Percentiles rank a stretch among this genome's conserved stretches.
Evolutionary conservation across 2,329 filamentous ascomycete species (phyloP).

Genomic region (Hawksworthiomyces lignivorus): DNA sequence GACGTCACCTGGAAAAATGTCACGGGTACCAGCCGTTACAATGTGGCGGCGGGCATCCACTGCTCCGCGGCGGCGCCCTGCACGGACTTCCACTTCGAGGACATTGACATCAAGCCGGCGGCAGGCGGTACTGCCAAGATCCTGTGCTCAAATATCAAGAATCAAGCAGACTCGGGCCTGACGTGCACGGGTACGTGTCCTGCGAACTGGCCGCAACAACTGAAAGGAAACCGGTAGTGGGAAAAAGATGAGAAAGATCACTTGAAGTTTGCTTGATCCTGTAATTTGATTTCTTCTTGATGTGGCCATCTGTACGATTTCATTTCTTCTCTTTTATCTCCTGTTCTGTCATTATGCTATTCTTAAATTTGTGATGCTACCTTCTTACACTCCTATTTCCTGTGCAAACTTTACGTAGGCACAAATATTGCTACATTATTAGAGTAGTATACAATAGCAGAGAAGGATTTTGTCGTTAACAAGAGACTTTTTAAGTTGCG

Average conservation of each 20-base stretch:
- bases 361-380: no score
- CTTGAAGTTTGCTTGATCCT: no score
- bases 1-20: conserved; percentile 43
- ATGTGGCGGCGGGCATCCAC: conserved; percentile 39
- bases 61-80: conserved; percentile 35
- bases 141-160: conserved; percentile 34
- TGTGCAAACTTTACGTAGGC: no score
- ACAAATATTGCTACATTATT: no score
- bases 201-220: conserved; percentile 30
- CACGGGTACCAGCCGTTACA: conserved; percentile 40
- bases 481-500: no score
- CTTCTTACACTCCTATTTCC: no score
- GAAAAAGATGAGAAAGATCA: not conserved
- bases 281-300: no score
- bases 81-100: conserved; percentile 35
- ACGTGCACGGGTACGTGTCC: conserved; percentile 30
- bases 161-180: conserved; percentile 26
- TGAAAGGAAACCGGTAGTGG: conserved; percentile 25
- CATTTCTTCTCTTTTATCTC: no score
- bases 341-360: no score
- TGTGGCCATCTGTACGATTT: no score
- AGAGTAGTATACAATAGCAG: no score
- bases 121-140: conserved; percentile 32
- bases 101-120: conserved; percentile 36
- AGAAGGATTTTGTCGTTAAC: no score